A percentile compares a stretch with the other conserved stretches of the same genome.
phyloP scores from a whole-genome alignment of 352 stramenopile genomes.

The Hyphochytrium catenoides region DNA sequence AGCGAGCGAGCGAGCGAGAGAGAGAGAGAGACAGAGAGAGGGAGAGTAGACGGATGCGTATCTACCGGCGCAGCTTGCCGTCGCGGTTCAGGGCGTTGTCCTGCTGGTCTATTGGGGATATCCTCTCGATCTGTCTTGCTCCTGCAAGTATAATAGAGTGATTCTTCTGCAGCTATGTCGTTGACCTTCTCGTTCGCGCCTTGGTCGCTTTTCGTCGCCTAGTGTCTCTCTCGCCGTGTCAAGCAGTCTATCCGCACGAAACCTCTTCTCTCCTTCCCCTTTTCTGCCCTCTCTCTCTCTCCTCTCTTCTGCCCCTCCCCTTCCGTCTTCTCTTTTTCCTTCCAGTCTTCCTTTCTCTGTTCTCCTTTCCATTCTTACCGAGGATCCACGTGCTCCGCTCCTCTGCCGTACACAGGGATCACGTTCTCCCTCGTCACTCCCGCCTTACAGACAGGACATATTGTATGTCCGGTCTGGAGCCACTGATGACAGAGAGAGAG shows the following conservation, averaged over 20 bases:
- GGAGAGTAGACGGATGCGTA: background rate
- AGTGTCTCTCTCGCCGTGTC: no score
- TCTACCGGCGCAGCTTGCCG: slow-evolving; percentile 13
- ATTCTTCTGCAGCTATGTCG: no score
- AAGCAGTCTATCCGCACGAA: slow-evolving; percentile 4
- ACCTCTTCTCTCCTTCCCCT: slow-evolving; percentile 1
- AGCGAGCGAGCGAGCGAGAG: background rate
- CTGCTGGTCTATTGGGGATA: slow-evolving; percentile 26
- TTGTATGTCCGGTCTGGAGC: slow-evolving; percentile 27
- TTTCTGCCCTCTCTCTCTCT: slow-evolving; percentile 2
- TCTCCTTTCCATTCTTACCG: slow-evolving; percentile 11
- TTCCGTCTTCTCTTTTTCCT: slow-evolving; percentile 6
- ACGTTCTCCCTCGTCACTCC: slow-evolving; percentile 65
- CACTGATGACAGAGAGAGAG: slow-evolving; percentile 8
- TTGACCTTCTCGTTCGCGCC: background rate
- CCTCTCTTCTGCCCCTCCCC: slow-evolving; percentile 6
- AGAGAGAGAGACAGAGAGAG: background rate
- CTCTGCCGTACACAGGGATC: slow-evolving; percentile 57
- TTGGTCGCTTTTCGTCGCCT: background rate
- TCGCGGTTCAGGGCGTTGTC: slow-evolving; percentile 31
- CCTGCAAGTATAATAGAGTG: no score
- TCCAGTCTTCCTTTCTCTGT: slow-evolving; percentile 5
- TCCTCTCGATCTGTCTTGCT: slow-evolving; percentile 10
- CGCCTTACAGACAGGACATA: slow-evolving; percentile 72
- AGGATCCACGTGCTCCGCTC: slow-evolving; percentile 34